Percentiles rank a stretch among this genome's conserved stretches.
Evolutionary conservation across 768 basidiomycete species (phyloP).

Genomic region (Hortiboletus flavorubellus): DNA sequence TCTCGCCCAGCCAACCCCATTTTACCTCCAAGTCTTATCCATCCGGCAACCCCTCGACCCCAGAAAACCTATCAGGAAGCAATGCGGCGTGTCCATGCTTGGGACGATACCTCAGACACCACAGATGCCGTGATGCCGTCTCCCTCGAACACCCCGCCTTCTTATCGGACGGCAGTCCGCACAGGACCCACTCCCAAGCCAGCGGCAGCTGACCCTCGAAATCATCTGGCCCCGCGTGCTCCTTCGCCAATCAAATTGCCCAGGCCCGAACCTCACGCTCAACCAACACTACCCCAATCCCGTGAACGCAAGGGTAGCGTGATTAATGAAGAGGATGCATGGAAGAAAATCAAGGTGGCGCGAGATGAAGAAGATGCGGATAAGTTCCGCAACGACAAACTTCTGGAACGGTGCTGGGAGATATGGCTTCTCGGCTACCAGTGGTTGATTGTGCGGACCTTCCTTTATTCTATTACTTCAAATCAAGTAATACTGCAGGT

Average conservation of each 20-base stretch:
- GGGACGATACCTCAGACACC: slow-evolving; percentile 39
- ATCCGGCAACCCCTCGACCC: slow-evolving; percentile 30
- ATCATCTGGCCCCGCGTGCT: slow-evolving; percentile 11
- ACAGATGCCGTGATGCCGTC: slow-evolving; percentile 32
- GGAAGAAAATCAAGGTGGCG: slow-evolving; percentile 71
- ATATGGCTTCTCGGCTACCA: slow-evolving; percentile 68
- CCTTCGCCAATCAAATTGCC: slow-evolving; percentile 33
- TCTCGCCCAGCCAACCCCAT: slow-evolving; percentile 22
- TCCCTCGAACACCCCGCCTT: slow-evolving; percentile 45
- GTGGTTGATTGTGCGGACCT: slow-evolving; percentile 67
- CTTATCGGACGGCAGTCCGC: slow-evolving; percentile 44
- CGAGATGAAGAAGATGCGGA: slow-evolving; percentile 72
- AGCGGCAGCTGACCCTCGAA: slow-evolving; percentile 12
- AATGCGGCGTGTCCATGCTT: slow-evolving; percentile 18
- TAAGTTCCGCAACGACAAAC: slow-evolving; percentile 55
- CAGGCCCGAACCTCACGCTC: slow-evolving; percentile 20
- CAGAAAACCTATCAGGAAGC: slow-evolving; percentile 11
- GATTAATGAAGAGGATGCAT: slow-evolving; percentile 71
- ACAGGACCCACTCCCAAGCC: slow-evolving; percentile 19
- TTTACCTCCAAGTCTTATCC: slow-evolving; percentile 28
- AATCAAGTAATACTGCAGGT: slow-evolving; percentile 9
- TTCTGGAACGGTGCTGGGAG: slow-evolving; percentile 70
- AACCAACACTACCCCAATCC: slow-evolving; percentile 16
- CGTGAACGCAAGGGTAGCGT: slow-evolving; percentile 46
- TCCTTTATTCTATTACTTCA: slow-evolving; percentile 12